A percentile compares a stretch with the other conserved stretches of the same genome.
phyloP scores from a whole-genome alignment of 345 rosid genomes.

The Corymbia maculata region DNA sequence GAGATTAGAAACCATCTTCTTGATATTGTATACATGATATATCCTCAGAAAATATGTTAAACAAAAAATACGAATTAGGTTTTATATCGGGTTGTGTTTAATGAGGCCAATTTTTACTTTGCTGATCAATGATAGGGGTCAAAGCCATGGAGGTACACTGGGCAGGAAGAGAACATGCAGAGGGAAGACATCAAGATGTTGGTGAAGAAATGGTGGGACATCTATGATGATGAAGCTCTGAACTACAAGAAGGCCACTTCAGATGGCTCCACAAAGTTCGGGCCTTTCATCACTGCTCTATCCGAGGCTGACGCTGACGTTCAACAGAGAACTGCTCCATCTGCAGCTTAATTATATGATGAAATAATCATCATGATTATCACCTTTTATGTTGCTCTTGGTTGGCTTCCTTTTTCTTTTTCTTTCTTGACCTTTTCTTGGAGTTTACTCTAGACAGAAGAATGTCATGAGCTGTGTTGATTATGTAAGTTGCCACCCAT shows the following conservation, averaged over 20 bases:
- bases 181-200: conserved; percentile 71
- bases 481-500: not conserved
- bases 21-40: not conserved
- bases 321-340: conserved; percentile 45
- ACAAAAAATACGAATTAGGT: not conserved
- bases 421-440: not conserved
- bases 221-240: conserved; percentile 59
- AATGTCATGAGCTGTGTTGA: not conserved
- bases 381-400: not conserved
- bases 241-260: conserved; percentile 22
- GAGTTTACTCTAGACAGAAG: not conserved
- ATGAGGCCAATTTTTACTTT: not conserved
- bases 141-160: conserved; percentile 95
- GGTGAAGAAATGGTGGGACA: conserved; percentile 75
- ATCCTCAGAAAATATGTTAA: not conserved
- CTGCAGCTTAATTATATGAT: conserved; percentile 37
- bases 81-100: not conserved
- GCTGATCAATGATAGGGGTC: conserved; percentile 37
- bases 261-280: conserved; percentile 16
- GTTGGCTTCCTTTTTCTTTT: not conserved
- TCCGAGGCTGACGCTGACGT: conserved; percentile 31
- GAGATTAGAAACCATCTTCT: not conserved
- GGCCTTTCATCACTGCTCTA: conserved; percentile 35
- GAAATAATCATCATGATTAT: not conserved
- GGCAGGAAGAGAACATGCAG: conserved; percentile 66